Conservation (phyloP, 2,329 filamentous ascomycete genomes). For the Penicillium capsulatum region DNA sequence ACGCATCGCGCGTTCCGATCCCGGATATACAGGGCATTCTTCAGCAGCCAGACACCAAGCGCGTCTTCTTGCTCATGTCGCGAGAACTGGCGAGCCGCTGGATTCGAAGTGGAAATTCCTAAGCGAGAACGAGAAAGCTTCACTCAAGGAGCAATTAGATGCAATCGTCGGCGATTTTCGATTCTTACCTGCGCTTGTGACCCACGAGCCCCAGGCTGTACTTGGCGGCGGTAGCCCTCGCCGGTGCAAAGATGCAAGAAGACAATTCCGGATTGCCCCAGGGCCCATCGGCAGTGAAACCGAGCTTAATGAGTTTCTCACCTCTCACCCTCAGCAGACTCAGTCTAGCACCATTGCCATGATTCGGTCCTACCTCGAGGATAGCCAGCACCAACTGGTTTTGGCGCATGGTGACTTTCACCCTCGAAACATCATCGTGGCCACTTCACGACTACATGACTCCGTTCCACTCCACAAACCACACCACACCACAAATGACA, state of each 20-base stretch:
- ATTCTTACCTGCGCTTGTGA: slow-evolving; percentile 10
- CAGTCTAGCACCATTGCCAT: slow-evolving; percentile 7
- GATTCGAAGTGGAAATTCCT: slow-evolving; percentile 12
- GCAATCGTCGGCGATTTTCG: slow-evolving; percentile 11
- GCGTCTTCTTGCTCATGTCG: slow-evolving; percentile 14
- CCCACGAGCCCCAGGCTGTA: slow-evolving; percentile 10
- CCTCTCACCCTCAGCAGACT: slow-evolving; percentile 6
- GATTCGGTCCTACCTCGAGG: slow-evolving; percentile 13
- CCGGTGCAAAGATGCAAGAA: slow-evolving; percentile 16
- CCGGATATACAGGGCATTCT: slow-evolving; percentile 14
- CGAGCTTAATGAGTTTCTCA: slow-evolving; percentile 16
- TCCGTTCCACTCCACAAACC: slow-evolving; percentile 2
- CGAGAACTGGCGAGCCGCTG: slow-evolving; percentile 12
- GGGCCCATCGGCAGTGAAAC: slow-evolving; percentile 10
- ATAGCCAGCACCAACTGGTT: slow-evolving; percentile 4
- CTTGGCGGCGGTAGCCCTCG: slow-evolving; percentile 15
- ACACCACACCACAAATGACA: slow-evolving; percentile 2
- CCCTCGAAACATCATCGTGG: slow-evolving; percentile 11
- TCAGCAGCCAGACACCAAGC: slow-evolving; percentile 5
- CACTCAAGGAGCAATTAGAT: slow-evolving; percentile 13
- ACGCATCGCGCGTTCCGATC: slow-evolving; percentile 6
- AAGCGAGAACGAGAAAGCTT: slow-evolving; percentile 8
- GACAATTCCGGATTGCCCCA: slow-evolving; percentile 12
- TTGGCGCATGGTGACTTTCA: slow-evolving; percentile 10
- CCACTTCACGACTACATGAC: slow-evolving; percentile 5